Evolutionary conservation across 2,329 filamentous ascomycete genomes (phyloP).

Genomic region (Alternaria incomplexa): DNA sequence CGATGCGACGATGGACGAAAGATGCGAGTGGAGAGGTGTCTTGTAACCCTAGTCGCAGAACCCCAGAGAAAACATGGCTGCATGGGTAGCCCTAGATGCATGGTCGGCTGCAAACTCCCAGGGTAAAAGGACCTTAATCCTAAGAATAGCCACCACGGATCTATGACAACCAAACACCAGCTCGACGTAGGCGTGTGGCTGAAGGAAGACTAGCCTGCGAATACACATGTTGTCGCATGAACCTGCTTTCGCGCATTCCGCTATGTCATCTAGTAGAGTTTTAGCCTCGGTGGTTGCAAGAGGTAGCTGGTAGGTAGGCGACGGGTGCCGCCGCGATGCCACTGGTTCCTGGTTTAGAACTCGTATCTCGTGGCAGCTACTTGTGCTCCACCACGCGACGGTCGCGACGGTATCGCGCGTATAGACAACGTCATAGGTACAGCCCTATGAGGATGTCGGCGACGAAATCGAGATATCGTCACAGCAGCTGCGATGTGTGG

Average conservation of each 20-base stretch:
- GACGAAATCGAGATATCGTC: background rate
- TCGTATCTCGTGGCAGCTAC: conserved; percentile 40
- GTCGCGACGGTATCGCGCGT: background rate
- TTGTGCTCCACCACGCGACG: conserved; percentile 20
- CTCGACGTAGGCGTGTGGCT: conserved; percentile 24
- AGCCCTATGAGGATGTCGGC: conserved; percentile 24
- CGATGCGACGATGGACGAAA: background rate
- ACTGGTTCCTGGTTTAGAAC: conserved; percentile 21
- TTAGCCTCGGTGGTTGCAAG: conserved; percentile 27
- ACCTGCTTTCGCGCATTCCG: conserved; percentile 30
- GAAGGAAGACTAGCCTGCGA: conserved; percentile 28
- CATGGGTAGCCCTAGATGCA: conserved; percentile 2
- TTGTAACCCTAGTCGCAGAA: conserved; percentile 21
- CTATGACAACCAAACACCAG: conserved; percentile 26
- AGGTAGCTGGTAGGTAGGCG: background rate
- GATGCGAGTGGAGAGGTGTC: conserved; percentile 19
- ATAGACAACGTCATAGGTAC: conserved; percentile 15
- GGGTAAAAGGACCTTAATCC: conserved; percentile 41
- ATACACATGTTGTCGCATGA: conserved; percentile 36
- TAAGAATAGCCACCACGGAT: conserved; percentile 36
- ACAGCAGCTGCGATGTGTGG: background rate
- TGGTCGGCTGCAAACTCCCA: conserved; percentile 16
- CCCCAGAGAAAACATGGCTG: conserved; percentile 2
- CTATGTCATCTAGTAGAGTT: conserved; percentile 25
- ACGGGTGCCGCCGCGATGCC: conserved; percentile 15